phyloP scores from a whole-genome alignment of 2,329 filamentous ascomycete genomes.

The Hymenoscyphus salicellus region DNA sequence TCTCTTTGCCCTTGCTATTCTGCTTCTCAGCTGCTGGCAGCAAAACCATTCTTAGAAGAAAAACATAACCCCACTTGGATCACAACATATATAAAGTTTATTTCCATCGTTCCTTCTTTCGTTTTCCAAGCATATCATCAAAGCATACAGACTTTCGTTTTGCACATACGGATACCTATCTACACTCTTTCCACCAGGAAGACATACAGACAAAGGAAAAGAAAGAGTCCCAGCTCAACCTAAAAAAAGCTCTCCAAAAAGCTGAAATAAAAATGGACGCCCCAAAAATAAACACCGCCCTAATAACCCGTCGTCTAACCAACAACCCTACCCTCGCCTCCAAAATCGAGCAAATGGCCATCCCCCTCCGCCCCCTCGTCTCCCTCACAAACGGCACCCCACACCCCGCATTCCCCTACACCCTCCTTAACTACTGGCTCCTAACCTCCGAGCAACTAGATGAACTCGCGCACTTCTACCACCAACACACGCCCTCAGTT shows the following conservation, averaged over 20 bases:
- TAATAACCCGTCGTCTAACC: constrained; percentile 18
- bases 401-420: constrained; percentile 63
- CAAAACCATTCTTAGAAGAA: constrained; percentile 3
- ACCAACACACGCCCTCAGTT: constrained; percentile 59
- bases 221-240: not conserved
- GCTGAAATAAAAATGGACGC: not conserved
- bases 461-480: constrained; percentile 67
- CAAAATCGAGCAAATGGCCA: constrained; percentile 64
- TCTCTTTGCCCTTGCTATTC: not conserved
- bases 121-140: too few species aligned
- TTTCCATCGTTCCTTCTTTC: not conserved
- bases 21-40: not conserved
- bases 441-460: constrained; percentile 70
- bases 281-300: not conserved
- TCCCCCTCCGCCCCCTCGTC: constrained; percentile 64
- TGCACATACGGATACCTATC: too few species aligned
- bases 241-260: not conserved
- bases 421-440: constrained; percentile 69
- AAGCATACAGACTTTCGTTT: too few species aligned
- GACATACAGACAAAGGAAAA: not conserved
- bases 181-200: not conserved
- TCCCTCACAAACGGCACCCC: constrained; percentile 59
- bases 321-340: constrained; percentile 52
- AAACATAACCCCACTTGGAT: not conserved
- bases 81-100: not conserved